Conservation (phyloP, 1,284 basidiomycete species). For the Puccinia polysora region DNA sequence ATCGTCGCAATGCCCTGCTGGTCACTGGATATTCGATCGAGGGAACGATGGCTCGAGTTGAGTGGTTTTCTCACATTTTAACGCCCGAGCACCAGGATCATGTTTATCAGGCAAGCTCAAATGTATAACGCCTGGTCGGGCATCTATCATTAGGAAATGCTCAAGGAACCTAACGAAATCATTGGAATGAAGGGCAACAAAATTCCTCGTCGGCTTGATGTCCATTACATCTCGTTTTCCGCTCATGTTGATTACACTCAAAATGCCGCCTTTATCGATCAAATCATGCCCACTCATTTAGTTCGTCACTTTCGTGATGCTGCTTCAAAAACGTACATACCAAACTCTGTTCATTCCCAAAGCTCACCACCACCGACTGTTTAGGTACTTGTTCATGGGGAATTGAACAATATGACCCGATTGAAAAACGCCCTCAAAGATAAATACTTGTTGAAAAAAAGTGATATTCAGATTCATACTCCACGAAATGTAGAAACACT, state of each 20-base stretch:
- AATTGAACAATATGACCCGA: conserved; percentile 88
- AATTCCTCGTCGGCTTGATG: conserved; percentile 75
- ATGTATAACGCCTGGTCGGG: conserved; percentile 25
- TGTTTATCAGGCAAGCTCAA: conserved; percentile 17
- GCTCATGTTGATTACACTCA: conserved; percentile 97
- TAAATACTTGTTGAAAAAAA: conserved; percentile 80
- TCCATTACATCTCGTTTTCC: conserved; percentile 96
- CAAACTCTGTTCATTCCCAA: no score
- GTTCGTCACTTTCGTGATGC: conserved; percentile 62
- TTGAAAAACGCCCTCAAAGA: conserved; percentile 81
- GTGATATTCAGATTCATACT: conserved; percentile 94
- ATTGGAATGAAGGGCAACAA: conserved; percentile 69
- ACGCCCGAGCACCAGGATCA: conserved; percentile 48
- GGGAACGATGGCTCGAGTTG: conserved; percentile 92
- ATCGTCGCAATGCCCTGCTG: conserved; percentile 89
- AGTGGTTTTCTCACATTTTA: conserved; percentile 51
- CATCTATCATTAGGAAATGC: conserved; percentile 66
- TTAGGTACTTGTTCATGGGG: conserved; percentile 92
- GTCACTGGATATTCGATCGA: conserved; percentile 96
- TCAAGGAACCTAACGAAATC: conserved; percentile 89
- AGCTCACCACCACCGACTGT: neutral
- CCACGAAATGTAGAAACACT: conserved; percentile 89
- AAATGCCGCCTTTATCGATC: conserved; percentile 93
- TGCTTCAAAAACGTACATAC: no score
- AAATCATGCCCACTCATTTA: conserved; percentile 87